These are phyloP conservation scores for Berkeleyomyces basicola DNA, from an alignment of 2,329 filamentous ascomycete species.

Conservation along the genomic window DNA sequence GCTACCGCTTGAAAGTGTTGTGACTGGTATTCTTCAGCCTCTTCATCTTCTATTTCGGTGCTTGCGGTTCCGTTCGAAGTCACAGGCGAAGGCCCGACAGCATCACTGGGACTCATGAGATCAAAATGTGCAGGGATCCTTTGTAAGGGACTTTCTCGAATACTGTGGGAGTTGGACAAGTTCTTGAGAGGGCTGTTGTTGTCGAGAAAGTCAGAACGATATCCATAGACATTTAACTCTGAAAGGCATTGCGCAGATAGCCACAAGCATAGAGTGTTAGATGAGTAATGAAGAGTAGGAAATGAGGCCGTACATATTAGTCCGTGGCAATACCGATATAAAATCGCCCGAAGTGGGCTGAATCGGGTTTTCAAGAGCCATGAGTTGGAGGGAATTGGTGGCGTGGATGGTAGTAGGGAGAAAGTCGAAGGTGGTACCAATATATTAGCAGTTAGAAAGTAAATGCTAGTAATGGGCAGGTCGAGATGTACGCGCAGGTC, in stretches of 20 bases:
- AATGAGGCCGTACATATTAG: neutral
- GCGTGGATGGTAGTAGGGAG: neutral
- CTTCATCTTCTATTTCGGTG: conserved; percentile 72
- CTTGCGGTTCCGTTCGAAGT: conserved; percentile 71
- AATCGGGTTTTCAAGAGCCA: neutral
- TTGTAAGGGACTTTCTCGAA: conserved; percentile 35
- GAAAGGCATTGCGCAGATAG: no score
- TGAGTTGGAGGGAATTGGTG: neutral
- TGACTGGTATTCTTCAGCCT: conserved; percentile 39
- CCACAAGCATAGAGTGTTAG: neutral
- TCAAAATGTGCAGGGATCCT: conserved; percentile 36
- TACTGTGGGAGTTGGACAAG: conserved; percentile 26
- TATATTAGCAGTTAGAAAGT: neutral
- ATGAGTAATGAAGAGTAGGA: neutral
- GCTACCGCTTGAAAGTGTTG: neutral
- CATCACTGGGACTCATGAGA: conserved; percentile 46
- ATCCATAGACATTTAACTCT: neutral
- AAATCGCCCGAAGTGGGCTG: neutral
- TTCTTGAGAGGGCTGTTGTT: conserved; percentile 27
- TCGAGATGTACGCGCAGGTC: neutral
- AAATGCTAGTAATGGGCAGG: neutral
- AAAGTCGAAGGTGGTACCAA: neutral
- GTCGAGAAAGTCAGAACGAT: neutral
- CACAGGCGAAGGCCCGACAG: conserved; percentile 67
- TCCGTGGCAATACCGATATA: neutral